Base-by-base conservation (phyloP, 1,284 basidiomycete species). In the Fomitopsis palustris region DNA sequence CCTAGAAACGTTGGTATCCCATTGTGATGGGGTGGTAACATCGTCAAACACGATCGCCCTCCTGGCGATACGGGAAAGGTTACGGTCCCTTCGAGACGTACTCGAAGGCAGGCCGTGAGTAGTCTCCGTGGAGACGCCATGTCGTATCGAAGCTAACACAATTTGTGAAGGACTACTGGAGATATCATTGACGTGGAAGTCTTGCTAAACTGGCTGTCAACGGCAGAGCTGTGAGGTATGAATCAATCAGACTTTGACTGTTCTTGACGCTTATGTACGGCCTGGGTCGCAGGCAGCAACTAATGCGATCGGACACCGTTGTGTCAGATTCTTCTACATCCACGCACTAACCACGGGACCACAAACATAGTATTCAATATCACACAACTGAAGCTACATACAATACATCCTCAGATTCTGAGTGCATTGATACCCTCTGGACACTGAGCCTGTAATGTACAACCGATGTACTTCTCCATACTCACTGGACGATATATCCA, bases 401-500 rank as follows among this genome's bases (percentile, higher is more conserved):
- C 25, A 27, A 14, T 16, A 16, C 12, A 27, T 4, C 17, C 14
- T 47, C 33, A 64, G 14, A 66, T 3, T 25, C 29, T 64, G 35
- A 61, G 33, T 2, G 63, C 57, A 25, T 64, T 55, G 25, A 71
- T 56, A 4, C 62, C 64, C 3, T 65, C 64, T 2, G 71, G 72
- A 54, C 67, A 67, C 55, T 64, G 61, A 5, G 67, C 43, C 17
- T 56, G 63, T 47, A 74, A 54, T 37, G 65, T 35, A 25, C 62
- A 62, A 16, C 74, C 74, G 4, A 76, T 61, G 60, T 77, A 76
- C 49, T 56, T 68, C 61, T 67, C 64, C 72, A 76, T 71, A 16
- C 69, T 66, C 7, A 77, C 70, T 19, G 76, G 75, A 23, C 76
- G 65, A 59, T 77, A 77, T 25, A 77, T 74, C 76, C 76, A 77